phyloP scores from a whole-genome alignment of 23 red algal genomes.

The Gracilaria gracilis region DNA sequence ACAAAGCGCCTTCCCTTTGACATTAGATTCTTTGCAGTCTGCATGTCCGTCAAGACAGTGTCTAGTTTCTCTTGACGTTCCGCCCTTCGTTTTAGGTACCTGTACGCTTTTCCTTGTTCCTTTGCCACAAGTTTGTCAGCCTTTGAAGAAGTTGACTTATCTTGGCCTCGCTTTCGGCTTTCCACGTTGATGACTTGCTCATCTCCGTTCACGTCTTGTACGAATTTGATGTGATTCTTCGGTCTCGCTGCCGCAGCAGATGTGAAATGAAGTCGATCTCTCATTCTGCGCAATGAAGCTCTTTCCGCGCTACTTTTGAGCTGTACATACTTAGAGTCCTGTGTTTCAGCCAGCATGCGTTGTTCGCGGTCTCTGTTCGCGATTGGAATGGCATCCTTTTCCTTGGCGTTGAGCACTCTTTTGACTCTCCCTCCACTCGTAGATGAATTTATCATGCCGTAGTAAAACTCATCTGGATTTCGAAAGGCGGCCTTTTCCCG shows the following conservation, averaged over 20 bases:
- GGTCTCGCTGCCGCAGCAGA: not conserved
- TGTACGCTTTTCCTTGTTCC: slow-evolving; percentile 36
- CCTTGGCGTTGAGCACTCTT: slow-evolving; percentile 29
- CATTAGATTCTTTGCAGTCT: slow-evolving; percentile 36
- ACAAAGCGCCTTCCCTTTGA: slow-evolving; percentile 50
- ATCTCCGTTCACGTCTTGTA: slow-evolving; percentile 33
- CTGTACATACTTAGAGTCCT: slow-evolving; percentile 69
- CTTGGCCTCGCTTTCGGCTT: not conserved
- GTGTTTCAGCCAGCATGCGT: slow-evolving; percentile 56
- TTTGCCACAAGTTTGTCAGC: not conserved
- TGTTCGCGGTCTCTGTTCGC: slow-evolving; percentile 22
- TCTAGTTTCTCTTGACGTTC: slow-evolving; percentile 46
- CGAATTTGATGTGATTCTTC: slow-evolving; percentile 26
- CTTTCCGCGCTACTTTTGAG: slow-evolving; percentile 65
- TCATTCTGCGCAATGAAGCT: slow-evolving; percentile 43
- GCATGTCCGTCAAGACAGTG: slow-evolving; percentile 55
- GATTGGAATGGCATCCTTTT: slow-evolving; percentile 46
- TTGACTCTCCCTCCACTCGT: slow-evolving; percentile 48
- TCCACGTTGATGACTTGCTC: slow-evolving; percentile 2
- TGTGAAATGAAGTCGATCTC: slow-evolving; percentile 57
- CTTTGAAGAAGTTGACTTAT: not conserved
- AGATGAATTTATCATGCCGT: slow-evolving; percentile 65
- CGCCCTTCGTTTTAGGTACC: slow-evolving; percentile 13
- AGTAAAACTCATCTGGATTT: slow-evolving; percentile 99
- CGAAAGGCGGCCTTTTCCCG: slow-evolving; percentile 82